Evolutionary conservation across 306 rosid species (phyloP), one percentile per base, ranked within the genome.

Genomic region (Vachellia collinsii): DNA sequence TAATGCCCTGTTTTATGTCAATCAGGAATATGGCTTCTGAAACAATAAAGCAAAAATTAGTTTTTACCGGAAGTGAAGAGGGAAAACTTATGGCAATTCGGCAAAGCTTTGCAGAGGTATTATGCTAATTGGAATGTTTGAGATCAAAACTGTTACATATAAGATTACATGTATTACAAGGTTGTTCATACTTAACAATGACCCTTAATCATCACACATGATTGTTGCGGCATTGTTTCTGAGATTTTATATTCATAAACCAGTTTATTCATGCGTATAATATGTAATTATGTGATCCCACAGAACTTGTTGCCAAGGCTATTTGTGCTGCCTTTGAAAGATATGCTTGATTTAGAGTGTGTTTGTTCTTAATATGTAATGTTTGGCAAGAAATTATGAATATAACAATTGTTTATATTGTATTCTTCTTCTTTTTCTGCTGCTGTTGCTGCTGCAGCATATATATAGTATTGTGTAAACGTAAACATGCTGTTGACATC

Each of bases 11-110:
- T 43, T 79, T 80, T 85, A 74, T 79, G 73, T 79, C 75, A 43
- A 72, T 78, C 90, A 95, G 99, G 94, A 95, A 95, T 78, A 92
- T 88, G 80, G 99, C 99, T 54, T 89, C 97, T 29, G 97, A 93
- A 77, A 89, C 94, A 53, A 90, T 95, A 72, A 87, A 89, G 84
- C 99, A 95, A 83, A 91, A 86, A 76, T 66, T 95, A 87, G 88
- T 93, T 53, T 95, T 90, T 83, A 87, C 98, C 39, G 98, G 99
- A 86, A 93, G 94, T 74, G 99, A 93, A 86, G 97, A 93, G 81
- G 99, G 98, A 70, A 95, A 95, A 80, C 92, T 95, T 80, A 61
- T 90, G 61, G 98, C 97, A 11, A 92, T 95, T 89, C 94, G 92
- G 39, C 98, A 93, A 85, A 92, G 94, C 81, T 95, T 95, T 90